Conservation (phyloP, 345 rosid genomes). For the Populus alba region DNA sequence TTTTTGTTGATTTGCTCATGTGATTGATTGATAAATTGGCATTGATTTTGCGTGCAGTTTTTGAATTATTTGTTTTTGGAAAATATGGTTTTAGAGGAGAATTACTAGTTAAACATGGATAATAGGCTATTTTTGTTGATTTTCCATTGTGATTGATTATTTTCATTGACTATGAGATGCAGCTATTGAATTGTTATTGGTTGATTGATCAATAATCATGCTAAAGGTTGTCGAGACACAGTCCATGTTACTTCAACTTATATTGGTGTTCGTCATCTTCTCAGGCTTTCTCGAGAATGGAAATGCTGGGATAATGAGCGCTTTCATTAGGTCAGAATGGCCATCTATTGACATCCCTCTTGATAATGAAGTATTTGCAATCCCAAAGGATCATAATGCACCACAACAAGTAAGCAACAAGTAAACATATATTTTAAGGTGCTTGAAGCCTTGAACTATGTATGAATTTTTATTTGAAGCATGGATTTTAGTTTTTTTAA, state of each 20-base stretch:
- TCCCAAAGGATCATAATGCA: constrained; percentile 75
- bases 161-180: neutral
- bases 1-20: neutral
- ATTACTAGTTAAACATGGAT: neutral
- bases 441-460: no score
- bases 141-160: neutral
- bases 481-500: no score
- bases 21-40: neutral
- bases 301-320: constrained; percentile 63
- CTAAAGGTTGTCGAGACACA: constrained; percentile 25
- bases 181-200: constrained; percentile 5
- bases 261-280: constrained; percentile 29
- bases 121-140: neutral
- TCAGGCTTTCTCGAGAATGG: constrained; percentile 37
- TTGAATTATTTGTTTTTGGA: neutral
- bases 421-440: no score
- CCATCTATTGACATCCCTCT: constrained; percentile 85
- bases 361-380: constrained; percentile 58
- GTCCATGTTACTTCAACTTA: constrained; percentile 12
- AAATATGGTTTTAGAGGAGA: neutral
- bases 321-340: constrained; percentile 68
- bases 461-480: no score
- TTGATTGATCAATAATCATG: constrained; percentile 24
- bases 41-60: neutral
- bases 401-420: constrained; percentile 84